Conservation (phyloP, 2,329 filamentous ascomycete genomes). For the Triangularia setosa region DNA sequence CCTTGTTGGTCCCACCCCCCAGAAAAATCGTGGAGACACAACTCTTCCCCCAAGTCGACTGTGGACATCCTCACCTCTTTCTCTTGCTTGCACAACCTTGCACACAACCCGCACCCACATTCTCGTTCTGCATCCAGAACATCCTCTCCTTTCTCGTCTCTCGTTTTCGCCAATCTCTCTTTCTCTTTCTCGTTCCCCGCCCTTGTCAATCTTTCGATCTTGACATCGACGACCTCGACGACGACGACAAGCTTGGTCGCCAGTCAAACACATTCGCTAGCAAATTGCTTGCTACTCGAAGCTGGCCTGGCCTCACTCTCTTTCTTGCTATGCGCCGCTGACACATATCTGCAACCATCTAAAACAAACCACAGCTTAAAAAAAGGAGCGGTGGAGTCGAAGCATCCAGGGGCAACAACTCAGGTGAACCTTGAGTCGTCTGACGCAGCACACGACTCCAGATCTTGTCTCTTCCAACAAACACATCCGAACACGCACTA, state of each 20-base stretch:
- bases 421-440: background rate
- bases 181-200: constrained; percentile 1
- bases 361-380: background rate
- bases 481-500: constrained; percentile 9
- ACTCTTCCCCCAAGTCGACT: background rate
- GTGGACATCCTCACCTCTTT: constrained; percentile 6
- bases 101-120: background rate
- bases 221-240: background rate
- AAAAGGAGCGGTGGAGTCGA: background rate
- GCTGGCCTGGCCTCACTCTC: background rate
- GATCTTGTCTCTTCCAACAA: background rate
- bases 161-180: constrained; percentile 8
- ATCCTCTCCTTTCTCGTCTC: constrained; percentile 24
- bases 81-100: constrained; percentile 17
- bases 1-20: constrained; percentile 10
- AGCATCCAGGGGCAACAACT: background rate
- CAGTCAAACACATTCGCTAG: background rate
- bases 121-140: constrained; percentile 13
- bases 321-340: constrained; percentile 7
- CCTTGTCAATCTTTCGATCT: background rate
- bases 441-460: background rate
- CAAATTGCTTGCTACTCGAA: background rate
- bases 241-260: background rate
- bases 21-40: constrained; percentile 14
- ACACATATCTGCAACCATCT: background rate